Base-by-base conservation (phyloP, 1,284 basidiomycete genomes). In the Austroboletus olivaceoglutinosus region DNA sequence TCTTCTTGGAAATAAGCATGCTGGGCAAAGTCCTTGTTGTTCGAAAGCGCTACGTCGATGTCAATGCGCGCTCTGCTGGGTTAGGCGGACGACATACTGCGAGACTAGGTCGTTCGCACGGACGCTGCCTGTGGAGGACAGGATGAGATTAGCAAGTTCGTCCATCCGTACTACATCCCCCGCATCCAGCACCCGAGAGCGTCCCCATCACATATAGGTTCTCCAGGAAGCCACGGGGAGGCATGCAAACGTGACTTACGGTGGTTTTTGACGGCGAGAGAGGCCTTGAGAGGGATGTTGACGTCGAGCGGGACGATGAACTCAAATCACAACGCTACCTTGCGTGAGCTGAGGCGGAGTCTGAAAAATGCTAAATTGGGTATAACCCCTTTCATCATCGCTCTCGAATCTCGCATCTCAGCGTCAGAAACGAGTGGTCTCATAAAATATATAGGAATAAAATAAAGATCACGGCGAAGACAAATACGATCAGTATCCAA, bases 1-100 rank as follows among this genome's bases (percentile, higher is more conserved):
- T 87, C 71, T 86, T 67, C 77, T 93, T 93, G 62, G 86, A 78
- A 70, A 93, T 91, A 60, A 93, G 86, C 90, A 93, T 93, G 75
- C 70, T 91, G 82, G 77, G 76, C 73, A 58, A 70, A 61, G 54
- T 61, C 61, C 70, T 72, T 65, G 54, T 9, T 59, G 70, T 69
- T 63, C 72, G 73, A 74, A 74, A 76, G 73, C 78, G 50, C 21
- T 44, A 36, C 21, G 15, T 47, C 25, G n/a, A 43, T 2, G 19
- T 50, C 46, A 58, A 46, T 31, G 39, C 40, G 21, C 5, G 10
- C 4, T 9, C 29, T 18, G 13, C 15, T 8, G 21, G 33, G 5
- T 4, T 5, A 19, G 11, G 21, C 15, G 18, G 19, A 52, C 8
- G 19, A 62, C 63, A 37, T 52, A 67, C 65, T 54, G 61, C 54